These are phyloP conservation scores for Chrysopogon serrulatus DNA, from an alignment of 176 grass and related monocot genomes.

Conservation along the genomic window DNA sequence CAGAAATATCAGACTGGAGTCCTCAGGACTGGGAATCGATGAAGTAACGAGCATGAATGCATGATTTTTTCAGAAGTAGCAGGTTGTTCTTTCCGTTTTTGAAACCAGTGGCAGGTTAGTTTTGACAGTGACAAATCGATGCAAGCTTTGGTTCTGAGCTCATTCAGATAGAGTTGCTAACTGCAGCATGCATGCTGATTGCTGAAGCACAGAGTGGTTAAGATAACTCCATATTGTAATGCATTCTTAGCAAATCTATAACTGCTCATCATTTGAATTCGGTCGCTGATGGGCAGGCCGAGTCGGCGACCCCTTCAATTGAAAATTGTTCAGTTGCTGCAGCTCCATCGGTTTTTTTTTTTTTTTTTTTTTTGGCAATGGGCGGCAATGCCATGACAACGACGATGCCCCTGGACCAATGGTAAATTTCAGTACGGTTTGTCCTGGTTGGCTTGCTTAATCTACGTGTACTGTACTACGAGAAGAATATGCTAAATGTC, in stretches of 20 bases:
- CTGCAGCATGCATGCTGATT: not conserved
- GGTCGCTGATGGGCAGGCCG: not conserved
- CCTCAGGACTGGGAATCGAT: not conserved
- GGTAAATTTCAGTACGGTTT: not conserved
- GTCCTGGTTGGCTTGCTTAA: not conserved
- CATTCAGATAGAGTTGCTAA: not conserved
- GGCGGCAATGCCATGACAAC: slow-evolving; percentile 29
- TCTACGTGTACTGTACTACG: not conserved
- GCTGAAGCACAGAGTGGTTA: slow-evolving; percentile 33
- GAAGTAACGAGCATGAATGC: not conserved
- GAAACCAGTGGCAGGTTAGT: slow-evolving; percentile 24
- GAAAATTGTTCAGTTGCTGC: not conserved
- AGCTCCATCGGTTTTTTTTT: slow-evolving; percentile 3
- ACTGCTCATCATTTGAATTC: slow-evolving; percentile 31
- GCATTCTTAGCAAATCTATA: slow-evolving; percentile 22
- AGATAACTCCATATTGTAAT: slow-evolving; percentile 35
- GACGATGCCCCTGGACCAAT: slow-evolving; percentile 19
- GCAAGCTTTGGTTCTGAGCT: not conserved
- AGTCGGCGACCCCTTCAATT: not conserved
- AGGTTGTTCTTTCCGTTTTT: not conserved
- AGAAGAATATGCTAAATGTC: slow-evolving; percentile 29
- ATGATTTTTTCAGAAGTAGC: slow-evolving; percentile 21
- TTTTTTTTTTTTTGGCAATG: too few species aligned
- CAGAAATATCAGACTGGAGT: not conserved
- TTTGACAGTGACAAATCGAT: slow-evolving; percentile 20